Conservation (phyloP, 1,284 basidiomycete genomes). For the Cystobasidium sp. region DNA sequence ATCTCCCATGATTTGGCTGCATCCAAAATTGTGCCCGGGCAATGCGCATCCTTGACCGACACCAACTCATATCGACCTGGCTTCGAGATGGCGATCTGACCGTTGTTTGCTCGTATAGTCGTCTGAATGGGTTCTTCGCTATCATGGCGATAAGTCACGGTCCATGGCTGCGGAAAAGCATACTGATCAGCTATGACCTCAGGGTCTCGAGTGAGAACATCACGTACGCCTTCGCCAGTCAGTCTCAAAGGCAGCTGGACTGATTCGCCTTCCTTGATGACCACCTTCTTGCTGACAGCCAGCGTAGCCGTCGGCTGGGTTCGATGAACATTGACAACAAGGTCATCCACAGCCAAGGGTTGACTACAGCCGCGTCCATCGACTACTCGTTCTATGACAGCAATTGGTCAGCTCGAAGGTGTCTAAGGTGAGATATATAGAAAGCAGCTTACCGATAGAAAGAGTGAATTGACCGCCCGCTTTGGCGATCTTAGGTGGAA, state of each 20-base stretch:
- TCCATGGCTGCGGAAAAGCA: constrained; percentile 72
- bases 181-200: background rate
- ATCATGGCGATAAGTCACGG: constrained; percentile 71
- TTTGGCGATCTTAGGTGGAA: constrained; percentile 62
- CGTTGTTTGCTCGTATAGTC: constrained; percentile 69
- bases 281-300: constrained; percentile 60
- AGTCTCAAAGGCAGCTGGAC: constrained; percentile 76
- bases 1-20: constrained; percentile 13
- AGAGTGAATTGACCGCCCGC: constrained; percentile 80
- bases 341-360: constrained; percentile 72
- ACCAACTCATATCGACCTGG: constrained; percentile 77
- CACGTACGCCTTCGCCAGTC: constrained; percentile 79
- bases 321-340: constrained; percentile 86
- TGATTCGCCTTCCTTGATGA: constrained; percentile 75
- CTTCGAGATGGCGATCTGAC: constrained; percentile 68
- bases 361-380: constrained; percentile 88
- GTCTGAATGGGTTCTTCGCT: constrained; percentile 60
- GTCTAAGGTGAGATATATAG: background rate
- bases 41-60: constrained; percentile 77
- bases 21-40: constrained; percentile 70
- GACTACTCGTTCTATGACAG: constrained; percentile 47
- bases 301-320: constrained; percentile 87
- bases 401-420: background rate
- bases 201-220: background rate
- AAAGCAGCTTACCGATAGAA: constrained; percentile 44